phyloP scores from a whole-genome alignment of 257 asterid genomes.

The Lantana camara region DNA sequence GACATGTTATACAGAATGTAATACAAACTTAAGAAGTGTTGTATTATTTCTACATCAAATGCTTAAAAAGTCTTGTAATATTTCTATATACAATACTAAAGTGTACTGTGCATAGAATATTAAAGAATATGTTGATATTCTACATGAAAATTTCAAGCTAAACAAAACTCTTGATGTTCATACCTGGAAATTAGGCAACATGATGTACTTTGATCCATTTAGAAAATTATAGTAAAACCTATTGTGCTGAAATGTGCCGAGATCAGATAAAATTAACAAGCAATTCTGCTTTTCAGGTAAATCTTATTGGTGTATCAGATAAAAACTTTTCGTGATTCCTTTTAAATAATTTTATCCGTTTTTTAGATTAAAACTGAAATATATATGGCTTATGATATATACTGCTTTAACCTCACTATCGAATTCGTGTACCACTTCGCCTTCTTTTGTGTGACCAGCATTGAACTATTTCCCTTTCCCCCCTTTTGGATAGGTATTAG shows the following conservation, averaged over 20 bases:
- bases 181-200: not conserved
- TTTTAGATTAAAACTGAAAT: constrained; percentile 16
- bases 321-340: not conserved
- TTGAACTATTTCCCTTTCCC: not conserved
- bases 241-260: not conserved
- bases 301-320: not conserved
- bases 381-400: constrained; percentile 9
- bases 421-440: not conserved
- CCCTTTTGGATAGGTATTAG: not conserved
- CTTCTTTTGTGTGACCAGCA: not conserved
- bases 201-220: not conserved
- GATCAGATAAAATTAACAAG: not conserved
- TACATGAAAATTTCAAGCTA: not conserved
- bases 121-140: too few species aligned
- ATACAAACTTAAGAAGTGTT: too few species aligned
- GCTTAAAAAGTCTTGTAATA: too few species aligned
- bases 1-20: too few species aligned
- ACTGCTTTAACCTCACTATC: constrained; percentile 1
- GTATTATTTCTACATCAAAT: too few species aligned
- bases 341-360: not conserved
- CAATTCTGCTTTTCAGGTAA: too few species aligned
- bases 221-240: not conserved
- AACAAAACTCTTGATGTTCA: not conserved
- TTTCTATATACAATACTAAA: too few species aligned
- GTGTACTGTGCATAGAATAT: too few species aligned